These are phyloP conservation scores for Talaromyces islandicus DNA, from an alignment of 2,329 filamentous ascomycete species.

Conservation along the genomic window DNA sequence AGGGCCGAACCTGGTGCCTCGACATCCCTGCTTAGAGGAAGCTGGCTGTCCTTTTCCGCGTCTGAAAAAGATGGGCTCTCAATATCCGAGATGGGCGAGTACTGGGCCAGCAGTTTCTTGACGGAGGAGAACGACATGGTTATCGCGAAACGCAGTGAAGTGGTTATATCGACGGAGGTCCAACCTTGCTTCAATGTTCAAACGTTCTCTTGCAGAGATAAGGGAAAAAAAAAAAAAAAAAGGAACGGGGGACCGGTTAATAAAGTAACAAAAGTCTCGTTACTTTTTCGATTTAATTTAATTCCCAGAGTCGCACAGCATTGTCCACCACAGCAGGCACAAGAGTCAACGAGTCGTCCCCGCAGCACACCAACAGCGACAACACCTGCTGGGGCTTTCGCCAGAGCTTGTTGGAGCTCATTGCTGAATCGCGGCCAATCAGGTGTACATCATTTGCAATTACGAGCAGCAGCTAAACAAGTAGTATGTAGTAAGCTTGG, in stretches of 20 bases:
- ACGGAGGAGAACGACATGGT: conserved; percentile 12
- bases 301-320: neutral
- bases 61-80: conserved; percentile 4
- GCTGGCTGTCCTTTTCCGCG: conserved; percentile 7
- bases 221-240: neutral
- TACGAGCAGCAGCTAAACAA: neutral
- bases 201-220: neutral
- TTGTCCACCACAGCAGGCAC: neutral
- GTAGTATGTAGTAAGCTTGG: neutral
- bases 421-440: neutral
- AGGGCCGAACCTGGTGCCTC: neutral
- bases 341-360: no score
- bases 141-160: neutral
- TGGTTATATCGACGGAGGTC: no score
- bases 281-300: neutral
- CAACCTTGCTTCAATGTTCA: no score
- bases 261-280: neutral
- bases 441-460: neutral
- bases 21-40: conserved; percentile 4
- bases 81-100: conserved; percentile 8
- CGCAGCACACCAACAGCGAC: neutral
- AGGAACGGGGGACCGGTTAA: neutral
- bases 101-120: conserved; percentile 11
- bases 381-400: neutral
- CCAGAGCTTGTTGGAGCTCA: neutral